Conservation (phyloP, 192 early-diverging fungal genomes). For the Oehlia diaphana region DNA sequence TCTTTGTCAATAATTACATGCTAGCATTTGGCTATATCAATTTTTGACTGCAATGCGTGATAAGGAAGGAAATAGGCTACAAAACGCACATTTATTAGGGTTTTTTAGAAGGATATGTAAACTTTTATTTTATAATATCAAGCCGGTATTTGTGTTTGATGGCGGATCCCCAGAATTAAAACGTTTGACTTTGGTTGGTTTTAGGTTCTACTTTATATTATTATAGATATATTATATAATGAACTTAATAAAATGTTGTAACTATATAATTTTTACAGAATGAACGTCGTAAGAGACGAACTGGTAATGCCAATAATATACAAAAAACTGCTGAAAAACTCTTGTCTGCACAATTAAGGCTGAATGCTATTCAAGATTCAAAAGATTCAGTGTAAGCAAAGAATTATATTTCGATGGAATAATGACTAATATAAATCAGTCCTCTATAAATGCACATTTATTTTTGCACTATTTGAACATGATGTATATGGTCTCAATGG, state of each 20-base stretch:
- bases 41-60: slow-evolving; percentile 94
- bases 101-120: slow-evolving; percentile 95
- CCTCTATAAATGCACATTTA: no score
- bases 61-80: slow-evolving; percentile 77
- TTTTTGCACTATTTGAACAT: no score
- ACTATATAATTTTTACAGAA: slow-evolving; percentile 28
- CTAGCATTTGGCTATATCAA: slow-evolving; percentile 98
- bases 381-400: slow-evolving; percentile 37
- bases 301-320: slow-evolving; percentile 51
- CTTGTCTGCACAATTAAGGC: slow-evolving; percentile 74
- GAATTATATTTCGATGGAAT: no score
- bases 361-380: slow-evolving; percentile 52
- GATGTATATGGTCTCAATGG: no score
- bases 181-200: slow-evolving; percentile 63
- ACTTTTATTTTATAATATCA: slow-evolving; percentile 84
- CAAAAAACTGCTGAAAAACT: slow-evolving; percentile 82
- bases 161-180: slow-evolving; percentile 89
- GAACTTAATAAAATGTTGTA: no score
- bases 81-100: slow-evolving; percentile 86
- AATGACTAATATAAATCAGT: no score
- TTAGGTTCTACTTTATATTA: neutral
- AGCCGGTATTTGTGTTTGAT: slow-evolving; percentile 98
- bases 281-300: slow-evolving; percentile 48
- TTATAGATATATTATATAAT: neutral
- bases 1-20: slow-evolving; percentile 36